Conservation (phyloP, 257 asterid genomes). For the Nicotiana tomentosiformis region DNA sequence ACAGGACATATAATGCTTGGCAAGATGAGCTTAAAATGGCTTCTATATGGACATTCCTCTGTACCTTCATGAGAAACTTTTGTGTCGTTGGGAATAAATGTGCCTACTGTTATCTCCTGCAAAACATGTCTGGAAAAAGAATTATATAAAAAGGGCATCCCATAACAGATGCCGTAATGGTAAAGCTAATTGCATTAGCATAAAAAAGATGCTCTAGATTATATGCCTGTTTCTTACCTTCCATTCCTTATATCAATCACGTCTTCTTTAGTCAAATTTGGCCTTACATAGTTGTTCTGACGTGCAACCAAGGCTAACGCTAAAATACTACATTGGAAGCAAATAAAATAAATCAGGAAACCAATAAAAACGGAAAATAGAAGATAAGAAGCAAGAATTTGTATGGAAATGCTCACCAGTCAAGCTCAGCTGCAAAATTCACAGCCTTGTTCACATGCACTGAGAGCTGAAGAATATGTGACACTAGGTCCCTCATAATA, state of each 20-base stretch:
- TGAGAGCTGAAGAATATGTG: constrained; percentile 70
- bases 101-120: constrained; percentile 96
- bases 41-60: background rate
- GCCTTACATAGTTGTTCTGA: constrained; percentile 93
- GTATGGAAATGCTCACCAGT: constrained; percentile 55
- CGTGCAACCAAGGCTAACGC: constrained; percentile 90
- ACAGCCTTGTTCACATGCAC: constrained; percentile 64
- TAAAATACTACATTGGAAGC: constrained; percentile 43
- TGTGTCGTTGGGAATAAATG: constrained; percentile 93
- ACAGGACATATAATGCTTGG: background rate
- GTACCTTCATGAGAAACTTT: constrained; percentile 74
- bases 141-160: constrained; percentile 3
- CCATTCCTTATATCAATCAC: constrained; percentile 79
- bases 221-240: constrained; percentile 53
- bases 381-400: constrained; percentile 8
- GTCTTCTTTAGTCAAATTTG: constrained; percentile 77
- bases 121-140: constrained; percentile 68
- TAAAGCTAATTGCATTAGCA: constrained; percentile 5
- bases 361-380: constrained; percentile 8
- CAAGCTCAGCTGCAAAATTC: constrained; percentile 86
- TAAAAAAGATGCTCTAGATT: background rate
- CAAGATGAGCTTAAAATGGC: background rate
- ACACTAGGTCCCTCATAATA: constrained; percentile 76
- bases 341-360: constrained; percentile 23
- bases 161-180: constrained; percentile 10